Base-by-base conservation (phyloP, 202 grass and related monocot species). In the Setaria italica region DNA sequence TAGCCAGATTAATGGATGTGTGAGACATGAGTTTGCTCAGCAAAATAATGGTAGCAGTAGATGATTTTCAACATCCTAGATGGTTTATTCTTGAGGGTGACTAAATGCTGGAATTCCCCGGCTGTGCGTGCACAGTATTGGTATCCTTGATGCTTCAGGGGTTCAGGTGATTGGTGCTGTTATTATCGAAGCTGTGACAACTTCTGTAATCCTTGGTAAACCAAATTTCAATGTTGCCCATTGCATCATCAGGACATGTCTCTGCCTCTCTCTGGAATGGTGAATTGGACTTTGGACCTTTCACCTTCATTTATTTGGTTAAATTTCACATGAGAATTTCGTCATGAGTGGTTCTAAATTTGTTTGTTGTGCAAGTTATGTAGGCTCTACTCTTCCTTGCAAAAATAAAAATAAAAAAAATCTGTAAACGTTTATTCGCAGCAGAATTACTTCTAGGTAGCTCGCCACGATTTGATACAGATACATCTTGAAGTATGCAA, bases 331-430 rank as follows among this genome's bases (percentile, higher is more conserved):
- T 25, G 25, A 25, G 25, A 25, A 25, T 25, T 25, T 25, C 25
- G 25, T 25, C 8, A 42, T 47, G 19, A 43, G 8, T 57, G 1
- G 9, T 15, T 37, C 65, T 68, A 4, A 2, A 13, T 25, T 46
- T 12, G 3, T 46, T 21, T 85, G 89, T 78, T 72, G 68, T 84
- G 65, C 80, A 37, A 88, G 84, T 21, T 21, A 58, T n/a, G 55
- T 58, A 58, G 20, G 20, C 10, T 58, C 19, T 55, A 55, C 53
- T 19, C 25, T 25, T 25, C 25, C 25, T 25, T 25, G 25, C 25
- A 25, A 25, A 25, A 25, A 25, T 25, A 25, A 25, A 25, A 25
- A 25, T 25, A 25, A 25, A 25, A 25, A 25, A 25, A 25, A 25
- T 25, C 25, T 25, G 25, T 25, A 25, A 25, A 25, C 25, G 25